Percentiles rank a stretch among this genome's conserved stretches.
Evolutionary conservation across 1,139 yeast genomes (phyloP).

Genomic region (Magnusiomyces clavatus): DNA sequence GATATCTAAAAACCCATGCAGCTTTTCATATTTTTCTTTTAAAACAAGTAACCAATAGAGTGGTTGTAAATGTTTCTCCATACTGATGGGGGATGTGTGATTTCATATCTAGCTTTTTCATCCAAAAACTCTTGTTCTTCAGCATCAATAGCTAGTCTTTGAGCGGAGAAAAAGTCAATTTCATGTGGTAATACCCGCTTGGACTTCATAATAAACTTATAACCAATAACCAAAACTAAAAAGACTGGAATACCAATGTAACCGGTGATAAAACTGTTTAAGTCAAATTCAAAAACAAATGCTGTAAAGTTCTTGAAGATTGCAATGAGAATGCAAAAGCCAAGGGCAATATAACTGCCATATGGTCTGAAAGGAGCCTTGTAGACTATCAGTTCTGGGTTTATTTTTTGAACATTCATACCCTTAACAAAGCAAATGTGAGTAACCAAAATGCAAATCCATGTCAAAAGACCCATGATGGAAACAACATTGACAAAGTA

Average conservation of each 20-base stretch:
- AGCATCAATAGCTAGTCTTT: constrained; percentile 57
- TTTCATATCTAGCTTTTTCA: constrained; percentile 32
- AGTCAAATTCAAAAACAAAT: constrained; percentile 49
- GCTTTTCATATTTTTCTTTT: background rate
- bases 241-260: constrained; percentile 71
- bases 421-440: constrained; percentile 61
- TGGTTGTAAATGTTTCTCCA: constrained; percentile 7
- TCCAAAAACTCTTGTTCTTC: constrained; percentile 53
- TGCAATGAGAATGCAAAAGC: constrained; percentile 49
- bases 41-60: constrained; percentile 12
- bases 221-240: constrained; percentile 46
- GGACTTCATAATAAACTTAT: constrained; percentile 50
- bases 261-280: constrained; percentile 63
- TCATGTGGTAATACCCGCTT: constrained; percentile 46
- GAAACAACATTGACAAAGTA: constrained; percentile 68
- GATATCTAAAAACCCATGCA: background rate
- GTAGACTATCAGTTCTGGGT: constrained; percentile 44
- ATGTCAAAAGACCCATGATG: constrained; percentile 60
- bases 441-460: constrained; percentile 57
- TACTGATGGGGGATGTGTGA: constrained; percentile 15
- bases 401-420: constrained; percentile 55
- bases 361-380: constrained; percentile 44
- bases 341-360: constrained; percentile 47
- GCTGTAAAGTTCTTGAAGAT: constrained; percentile 69
- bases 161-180: constrained; percentile 51